Base-by-base conservation (phyloP, 192 early-diverging fungal species). In the Funneliformis geosporum region DNA sequence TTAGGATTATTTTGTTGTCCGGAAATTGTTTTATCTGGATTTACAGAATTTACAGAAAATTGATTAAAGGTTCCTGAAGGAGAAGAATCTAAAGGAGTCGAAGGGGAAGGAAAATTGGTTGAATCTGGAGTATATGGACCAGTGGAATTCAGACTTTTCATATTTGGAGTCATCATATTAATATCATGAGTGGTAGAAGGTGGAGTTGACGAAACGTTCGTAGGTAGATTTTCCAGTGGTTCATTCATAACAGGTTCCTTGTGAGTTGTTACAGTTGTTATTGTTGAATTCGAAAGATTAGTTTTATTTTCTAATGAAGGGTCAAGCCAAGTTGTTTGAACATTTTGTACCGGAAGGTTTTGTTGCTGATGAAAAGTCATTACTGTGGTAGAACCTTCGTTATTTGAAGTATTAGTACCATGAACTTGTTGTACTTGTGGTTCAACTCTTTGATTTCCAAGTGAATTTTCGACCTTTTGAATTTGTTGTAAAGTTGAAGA, bases 11-110 rank as follows among this genome's bases (percentile, higher is more conserved):
- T 78, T 8, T 39, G 60, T 60, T 67, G 39, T 68, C 65, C 76
- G 7, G 23, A 44, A 50, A 18, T 55, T 60, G 62, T 50, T 64
- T 47, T 55, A n/a, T 64, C 66, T 68, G 64, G 46, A 78, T 78
- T 78, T 55, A 78, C 28, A 44, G 65, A 18, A 78, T 78, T 78
- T 55, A 78, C 46, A 44, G 65, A 18, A 78, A 78, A 78, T 68
- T 62, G 60, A 64, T 64, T 76, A 64, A 60, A 76, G 14, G 60
- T 42, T 64, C 75, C 75, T 73, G 43, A 14, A 23, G 27, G 10
- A 40, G 47, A 60, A 75, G 55, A 55, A 39, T 60, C 55, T 60
- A 60, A 10, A 5, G 73, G 43, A 33, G 73, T 74, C 9, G 73
- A 33, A 59, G 72, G 28, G 8, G 73, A 33, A 73, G 71, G 10